phyloP scores from a whole-genome alignment of 2,329 filamentous ascomycete genomes.

The Helotiales sp. region DNA sequence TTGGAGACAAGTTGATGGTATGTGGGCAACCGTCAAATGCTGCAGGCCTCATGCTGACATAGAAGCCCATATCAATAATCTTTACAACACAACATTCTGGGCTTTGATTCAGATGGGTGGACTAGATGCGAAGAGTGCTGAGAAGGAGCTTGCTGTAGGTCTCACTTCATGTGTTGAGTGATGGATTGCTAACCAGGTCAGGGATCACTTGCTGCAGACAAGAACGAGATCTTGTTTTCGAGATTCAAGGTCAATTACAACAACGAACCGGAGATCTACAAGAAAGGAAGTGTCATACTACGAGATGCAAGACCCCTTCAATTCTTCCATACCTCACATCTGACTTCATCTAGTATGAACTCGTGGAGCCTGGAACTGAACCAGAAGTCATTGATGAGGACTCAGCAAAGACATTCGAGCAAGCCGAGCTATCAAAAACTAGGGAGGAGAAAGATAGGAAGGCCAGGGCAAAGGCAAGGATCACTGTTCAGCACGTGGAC shows the following conservation, averaged over 20 bases:
- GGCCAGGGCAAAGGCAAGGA: slow-evolving; percentile 73
- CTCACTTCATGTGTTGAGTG: neutral
- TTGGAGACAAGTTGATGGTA: slow-evolving; percentile 96
- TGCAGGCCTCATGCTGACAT: slow-evolving; percentile 18
- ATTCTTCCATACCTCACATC: neutral
- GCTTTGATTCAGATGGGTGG: slow-evolving; percentile 76
- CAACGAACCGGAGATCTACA: slow-evolving; percentile 88
- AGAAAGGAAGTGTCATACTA: slow-evolving; percentile 89
- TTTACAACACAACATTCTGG: slow-evolving; percentile 99
- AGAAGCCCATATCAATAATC: slow-evolving; percentile 91
- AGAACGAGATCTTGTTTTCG: slow-evolving; percentile 93
- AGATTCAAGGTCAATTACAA: slow-evolving; percentile 96
- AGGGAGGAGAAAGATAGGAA: slow-evolving; percentile 84
- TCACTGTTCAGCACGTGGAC: slow-evolving; percentile 84
- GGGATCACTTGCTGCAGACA: slow-evolving; percentile 83
- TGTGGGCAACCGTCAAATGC: slow-evolving; percentile 31
- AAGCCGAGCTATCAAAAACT: slow-evolving; percentile 67
- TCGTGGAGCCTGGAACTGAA: slow-evolving; percentile 56
- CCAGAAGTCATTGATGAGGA: slow-evolving; percentile 44
- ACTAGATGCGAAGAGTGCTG: slow-evolving; percentile 75
- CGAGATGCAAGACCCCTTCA: slow-evolving; percentile 56
- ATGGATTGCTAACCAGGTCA: slow-evolving; percentile 35
- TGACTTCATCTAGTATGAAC: slow-evolving; percentile 58
- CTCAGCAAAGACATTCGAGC: slow-evolving; percentile 50
- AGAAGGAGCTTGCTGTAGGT: slow-evolving; percentile 72